Conservation (phyloP, 2,329 filamentous ascomycete species). For the Berkeleyomyces basicola region DNA sequence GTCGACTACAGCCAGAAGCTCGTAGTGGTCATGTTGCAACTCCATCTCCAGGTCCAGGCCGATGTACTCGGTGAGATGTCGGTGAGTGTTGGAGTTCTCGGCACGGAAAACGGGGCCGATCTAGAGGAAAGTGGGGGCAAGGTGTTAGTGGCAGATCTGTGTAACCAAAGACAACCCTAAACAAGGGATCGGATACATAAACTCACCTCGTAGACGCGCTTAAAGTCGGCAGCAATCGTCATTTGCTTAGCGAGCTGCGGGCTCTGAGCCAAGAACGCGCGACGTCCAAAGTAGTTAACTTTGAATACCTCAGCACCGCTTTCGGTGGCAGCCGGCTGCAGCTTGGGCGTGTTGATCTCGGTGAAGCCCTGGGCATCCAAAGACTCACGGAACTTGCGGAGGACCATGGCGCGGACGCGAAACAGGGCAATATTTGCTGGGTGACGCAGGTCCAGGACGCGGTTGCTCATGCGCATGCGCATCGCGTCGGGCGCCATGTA, state of each 20-base stretch:
- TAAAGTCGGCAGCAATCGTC: slow-evolving; percentile 77
- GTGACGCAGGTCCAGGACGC: slow-evolving; percentile 73
- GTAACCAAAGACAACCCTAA: neutral
- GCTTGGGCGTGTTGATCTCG: slow-evolving; percentile 85
- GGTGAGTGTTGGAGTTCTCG: slow-evolving; percentile 89
- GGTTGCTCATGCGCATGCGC: slow-evolving; percentile 57
- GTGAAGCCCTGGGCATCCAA: slow-evolving; percentile 66
- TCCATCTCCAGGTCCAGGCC: slow-evolving; percentile 88
- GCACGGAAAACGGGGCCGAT: slow-evolving; percentile 82
- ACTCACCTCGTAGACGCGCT: slow-evolving; percentile 60
- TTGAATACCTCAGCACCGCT: slow-evolving; percentile 84
- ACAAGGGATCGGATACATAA: neutral
- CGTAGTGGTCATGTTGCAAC: slow-evolving; percentile 76
- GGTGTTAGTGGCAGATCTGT: neutral
- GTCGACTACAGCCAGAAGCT: slow-evolving; percentile 66
- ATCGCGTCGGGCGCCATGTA: slow-evolving; percentile 26
- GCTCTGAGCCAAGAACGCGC: slow-evolving; percentile 78
- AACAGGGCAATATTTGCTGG: slow-evolving; percentile 76
- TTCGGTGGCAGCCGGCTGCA: slow-evolving; percentile 80
- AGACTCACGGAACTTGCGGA: slow-evolving; percentile 60
- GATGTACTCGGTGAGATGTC: slow-evolving; percentile 87
- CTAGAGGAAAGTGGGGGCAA: slow-evolving; percentile 12
- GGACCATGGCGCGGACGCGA: slow-evolving; percentile 66
- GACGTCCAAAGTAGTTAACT: slow-evolving; percentile 77
- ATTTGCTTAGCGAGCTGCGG: slow-evolving; percentile 89